Conservation (phyloP, 2,329 filamentous ascomycete genomes). For the Blastomyces parvus region DNA sequence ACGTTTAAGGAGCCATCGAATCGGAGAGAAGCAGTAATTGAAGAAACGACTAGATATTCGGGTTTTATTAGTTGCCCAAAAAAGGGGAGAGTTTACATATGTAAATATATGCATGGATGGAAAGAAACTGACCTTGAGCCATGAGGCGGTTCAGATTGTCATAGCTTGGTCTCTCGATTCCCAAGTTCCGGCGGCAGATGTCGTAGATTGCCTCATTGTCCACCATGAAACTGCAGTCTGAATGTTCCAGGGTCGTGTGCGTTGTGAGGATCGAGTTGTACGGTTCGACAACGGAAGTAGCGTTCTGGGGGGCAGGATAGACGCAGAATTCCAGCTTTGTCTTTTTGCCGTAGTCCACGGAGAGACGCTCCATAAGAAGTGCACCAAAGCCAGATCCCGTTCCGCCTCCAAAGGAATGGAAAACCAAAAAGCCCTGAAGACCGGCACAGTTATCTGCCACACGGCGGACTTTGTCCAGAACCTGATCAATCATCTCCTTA, state of each 20-base stretch:
- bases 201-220: constrained; percentile 99
- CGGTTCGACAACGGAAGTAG: constrained; percentile 95
- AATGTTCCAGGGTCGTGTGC: constrained; percentile 98
- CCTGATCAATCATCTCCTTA: constrained; percentile 98
- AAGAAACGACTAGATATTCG: constrained; percentile 66
- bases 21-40: constrained; percentile 94
- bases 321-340: constrained; percentile 99
- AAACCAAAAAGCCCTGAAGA: constrained; percentile 97
- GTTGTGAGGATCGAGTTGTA: constrained; percentile 99
- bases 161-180: constrained; percentile 93
- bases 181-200: constrained; percentile 96
- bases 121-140: constrained; percentile 62
- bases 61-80: constrained; percentile 27
- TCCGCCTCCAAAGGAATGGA: constrained; percentile 99
- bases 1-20: constrained; percentile 99
- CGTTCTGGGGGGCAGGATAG: constrained; percentile 94
- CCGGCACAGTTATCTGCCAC: constrained; percentile 97
- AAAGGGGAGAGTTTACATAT: not conserved
- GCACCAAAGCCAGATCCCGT: constrained; percentile 98
- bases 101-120: not conserved
- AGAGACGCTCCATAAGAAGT: constrained; percentile 96
- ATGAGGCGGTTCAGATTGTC: constrained; percentile 99
- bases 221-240: constrained; percentile 99
- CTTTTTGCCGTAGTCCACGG: constrained; percentile 99
- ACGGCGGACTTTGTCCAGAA: constrained; percentile 93